These are phyloP conservation scores for Carex parvula DNA, from an alignment of 176 grass and related monocot species.

Conservation along the genomic window DNA sequence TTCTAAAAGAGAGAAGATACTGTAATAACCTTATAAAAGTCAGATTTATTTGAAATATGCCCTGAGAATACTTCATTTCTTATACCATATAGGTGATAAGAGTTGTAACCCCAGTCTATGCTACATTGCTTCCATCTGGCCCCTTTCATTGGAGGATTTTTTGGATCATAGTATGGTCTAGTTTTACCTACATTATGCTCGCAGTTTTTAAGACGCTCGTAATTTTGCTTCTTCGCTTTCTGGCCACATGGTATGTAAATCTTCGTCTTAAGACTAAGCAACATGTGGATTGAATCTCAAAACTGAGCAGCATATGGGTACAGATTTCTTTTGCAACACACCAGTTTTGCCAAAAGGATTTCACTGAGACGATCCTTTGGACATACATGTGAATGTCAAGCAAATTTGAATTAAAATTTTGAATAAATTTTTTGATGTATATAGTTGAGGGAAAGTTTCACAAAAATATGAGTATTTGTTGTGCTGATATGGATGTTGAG, in stretches of 20 bases:
- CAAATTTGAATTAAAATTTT: slow-evolving; percentile 14
- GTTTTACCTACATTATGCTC: slow-evolving; percentile 79
- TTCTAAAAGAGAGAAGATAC: not conserved
- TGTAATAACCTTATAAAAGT: not conserved
- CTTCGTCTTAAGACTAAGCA: slow-evolving; percentile 70
- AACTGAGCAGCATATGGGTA: not conserved
- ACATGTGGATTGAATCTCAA: slow-evolving; percentile 62
- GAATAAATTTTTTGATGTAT: not conserved
- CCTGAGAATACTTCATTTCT: slow-evolving; percentile 6
- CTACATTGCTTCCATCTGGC: slow-evolving; percentile 60
- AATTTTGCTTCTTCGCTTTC: slow-evolving; percentile 55
- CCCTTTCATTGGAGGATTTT: slow-evolving; percentile 68
- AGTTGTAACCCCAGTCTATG: slow-evolving; percentile 85
- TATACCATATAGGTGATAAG: slow-evolving; percentile 60
- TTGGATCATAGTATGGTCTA: slow-evolving; percentile 78
- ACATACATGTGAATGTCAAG: not conserved
- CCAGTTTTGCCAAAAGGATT: not conserved
- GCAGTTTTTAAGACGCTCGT: slow-evolving; percentile 89
- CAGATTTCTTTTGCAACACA: not conserved
- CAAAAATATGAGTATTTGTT: not conserved
- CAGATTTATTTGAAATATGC: not conserved
- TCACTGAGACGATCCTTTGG: not conserved
- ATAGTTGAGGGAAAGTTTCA: not conserved
- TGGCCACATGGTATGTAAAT: slow-evolving; percentile 90
- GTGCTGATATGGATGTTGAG: not conserved